phyloP scores from a whole-genome alignment of 495 filamentous ascomycete genomes.

The Penicillium cosmopolitanum region DNA sequence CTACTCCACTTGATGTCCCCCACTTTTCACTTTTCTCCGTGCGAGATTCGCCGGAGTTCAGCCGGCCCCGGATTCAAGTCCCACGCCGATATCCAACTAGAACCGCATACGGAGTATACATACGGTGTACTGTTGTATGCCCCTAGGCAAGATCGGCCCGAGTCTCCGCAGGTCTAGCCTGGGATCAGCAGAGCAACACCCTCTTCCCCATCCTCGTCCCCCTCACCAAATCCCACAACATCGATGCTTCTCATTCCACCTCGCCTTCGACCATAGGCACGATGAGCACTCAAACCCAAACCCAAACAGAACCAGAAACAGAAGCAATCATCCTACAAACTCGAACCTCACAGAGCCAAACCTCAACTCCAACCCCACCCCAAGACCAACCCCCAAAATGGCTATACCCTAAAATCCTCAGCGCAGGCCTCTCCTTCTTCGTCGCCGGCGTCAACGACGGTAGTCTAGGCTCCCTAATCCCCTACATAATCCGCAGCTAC shows the following conservation, averaged over 20 bases:
- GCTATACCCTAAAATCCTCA: slow-evolving; percentile 31
- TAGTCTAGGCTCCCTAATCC: slow-evolving; percentile 56
- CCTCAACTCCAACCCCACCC: not conserved
- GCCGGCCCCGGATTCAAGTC: not conserved
- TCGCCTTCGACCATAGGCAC: not conserved
- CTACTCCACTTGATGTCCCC: not conserved
- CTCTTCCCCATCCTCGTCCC: not conserved
- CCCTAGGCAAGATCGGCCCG: not conserved
- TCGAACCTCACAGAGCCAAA: not conserved
- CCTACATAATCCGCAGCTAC: slow-evolving; percentile 55
- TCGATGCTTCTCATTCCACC: not conserved
- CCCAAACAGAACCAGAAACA: not conserved
- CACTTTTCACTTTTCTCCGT: not conserved
- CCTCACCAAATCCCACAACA: not conserved
- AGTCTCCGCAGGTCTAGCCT: not conserved
- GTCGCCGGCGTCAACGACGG: slow-evolving; percentile 49
- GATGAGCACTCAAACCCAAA: slow-evolving; percentile 23
- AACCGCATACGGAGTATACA: too few species aligned
- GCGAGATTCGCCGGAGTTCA: not conserved
- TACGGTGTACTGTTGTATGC: not conserved
- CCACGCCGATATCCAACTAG: too few species aligned
- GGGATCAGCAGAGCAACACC: not conserved
- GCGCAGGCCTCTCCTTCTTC: slow-evolving; percentile 34
- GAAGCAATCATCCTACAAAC: slow-evolving; percentile 20
- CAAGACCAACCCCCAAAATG: slow-evolving; percentile 18